phyloP scores from a whole-genome alignment of 768 basidiomycete genomes.

The Pholiota molesta region DNA sequence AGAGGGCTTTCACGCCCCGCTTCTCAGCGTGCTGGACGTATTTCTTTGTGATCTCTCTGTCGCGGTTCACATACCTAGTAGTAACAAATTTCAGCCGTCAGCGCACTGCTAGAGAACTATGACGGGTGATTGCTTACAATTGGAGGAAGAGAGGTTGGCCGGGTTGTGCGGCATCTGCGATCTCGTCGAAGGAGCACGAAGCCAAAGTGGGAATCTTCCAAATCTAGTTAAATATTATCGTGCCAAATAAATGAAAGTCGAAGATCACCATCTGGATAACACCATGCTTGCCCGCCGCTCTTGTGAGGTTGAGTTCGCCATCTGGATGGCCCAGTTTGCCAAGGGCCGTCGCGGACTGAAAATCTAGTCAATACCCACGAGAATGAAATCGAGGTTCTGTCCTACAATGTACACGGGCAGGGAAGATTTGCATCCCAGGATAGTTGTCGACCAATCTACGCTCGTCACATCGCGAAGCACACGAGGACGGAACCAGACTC shows the following conservation, averaged over 20 bases:
- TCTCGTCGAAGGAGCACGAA: constrained; percentile 94
- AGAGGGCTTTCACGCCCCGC: constrained; percentile 90
- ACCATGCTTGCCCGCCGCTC: constrained; percentile 76
- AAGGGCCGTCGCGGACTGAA: constrained; percentile 75
- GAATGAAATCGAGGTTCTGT: background rate
- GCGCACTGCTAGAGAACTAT: background rate
- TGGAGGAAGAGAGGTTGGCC: constrained; percentile 88
- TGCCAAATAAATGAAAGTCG: constrained; percentile 30
- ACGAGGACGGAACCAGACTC: constrained; percentile 89
- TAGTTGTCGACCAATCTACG: constrained; percentile 82
- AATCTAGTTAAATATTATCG: background rate
- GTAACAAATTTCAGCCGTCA: background rate
- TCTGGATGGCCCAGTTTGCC: constrained; percentile 98
- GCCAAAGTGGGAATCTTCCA: constrained; percentile 87
- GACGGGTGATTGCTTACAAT: constrained; percentile 48
- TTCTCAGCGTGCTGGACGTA: constrained; percentile 90
- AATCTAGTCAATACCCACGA: background rate
- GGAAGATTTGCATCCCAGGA: constrained; percentile 61
- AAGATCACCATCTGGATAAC: constrained; percentile 51
- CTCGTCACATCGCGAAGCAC: constrained; percentile 79
- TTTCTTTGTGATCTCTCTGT: constrained; percentile 81
- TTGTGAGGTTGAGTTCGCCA: constrained; percentile 89
- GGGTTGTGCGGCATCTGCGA: constrained; percentile 82
- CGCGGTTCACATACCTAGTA: constrained; percentile 86
- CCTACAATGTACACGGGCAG: constrained; percentile 51